Conservation (phyloP, 1,139 yeast species). For the Meyerozyma carpophila region DNA sequence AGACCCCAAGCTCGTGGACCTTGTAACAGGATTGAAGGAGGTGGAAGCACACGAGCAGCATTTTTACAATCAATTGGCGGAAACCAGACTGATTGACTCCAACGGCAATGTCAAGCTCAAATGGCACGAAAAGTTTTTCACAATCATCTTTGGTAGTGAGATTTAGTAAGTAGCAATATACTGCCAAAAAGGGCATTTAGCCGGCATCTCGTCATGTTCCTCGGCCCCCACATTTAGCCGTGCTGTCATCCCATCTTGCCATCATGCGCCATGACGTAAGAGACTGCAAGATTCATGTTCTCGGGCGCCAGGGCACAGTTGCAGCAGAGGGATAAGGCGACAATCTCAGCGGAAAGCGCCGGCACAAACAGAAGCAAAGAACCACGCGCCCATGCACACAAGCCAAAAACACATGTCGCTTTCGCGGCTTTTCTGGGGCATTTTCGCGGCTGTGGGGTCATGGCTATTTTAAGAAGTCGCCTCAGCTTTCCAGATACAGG, state of each 20-base stretch:
- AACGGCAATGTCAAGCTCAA: slow-evolving; percentile 11
- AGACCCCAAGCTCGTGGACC: slow-evolving; percentile 49
- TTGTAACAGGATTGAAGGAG: slow-evolving; percentile 49
- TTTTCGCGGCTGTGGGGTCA: neutral
- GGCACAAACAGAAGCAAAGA: too few relatives aligned
- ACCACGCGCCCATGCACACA: too few relatives aligned
- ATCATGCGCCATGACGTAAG: too few relatives aligned
- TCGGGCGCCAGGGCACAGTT: too few relatives aligned
- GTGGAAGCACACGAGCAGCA: slow-evolving; percentile 41
- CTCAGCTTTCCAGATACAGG: neutral
- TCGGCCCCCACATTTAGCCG: too few relatives aligned
- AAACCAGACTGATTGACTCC: slow-evolving; percentile 9
- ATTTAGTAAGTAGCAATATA: slow-evolving; percentile 1
- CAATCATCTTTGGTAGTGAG: slow-evolving; percentile 21
- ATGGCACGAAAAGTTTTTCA: slow-evolving; percentile 9
- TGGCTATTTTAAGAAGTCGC: neutral
- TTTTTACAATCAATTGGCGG: slow-evolving; percentile 14
- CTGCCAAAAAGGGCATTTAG: neutral
- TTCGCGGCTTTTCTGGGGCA: too few relatives aligned
- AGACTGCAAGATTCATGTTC: too few relatives aligned
- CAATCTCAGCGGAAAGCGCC: too few relatives aligned
- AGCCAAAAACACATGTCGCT: too few relatives aligned
- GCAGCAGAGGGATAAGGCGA: too few relatives aligned
- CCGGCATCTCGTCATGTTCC: too few relatives aligned
- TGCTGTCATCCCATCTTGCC: too few relatives aligned